A percentile compares a stretch with the other conserved stretches of the same genome.
Evolutionary conservation across 73 alveolate genomes (phyloP).

Genomic region (Paramecium sonneborni): DNA sequence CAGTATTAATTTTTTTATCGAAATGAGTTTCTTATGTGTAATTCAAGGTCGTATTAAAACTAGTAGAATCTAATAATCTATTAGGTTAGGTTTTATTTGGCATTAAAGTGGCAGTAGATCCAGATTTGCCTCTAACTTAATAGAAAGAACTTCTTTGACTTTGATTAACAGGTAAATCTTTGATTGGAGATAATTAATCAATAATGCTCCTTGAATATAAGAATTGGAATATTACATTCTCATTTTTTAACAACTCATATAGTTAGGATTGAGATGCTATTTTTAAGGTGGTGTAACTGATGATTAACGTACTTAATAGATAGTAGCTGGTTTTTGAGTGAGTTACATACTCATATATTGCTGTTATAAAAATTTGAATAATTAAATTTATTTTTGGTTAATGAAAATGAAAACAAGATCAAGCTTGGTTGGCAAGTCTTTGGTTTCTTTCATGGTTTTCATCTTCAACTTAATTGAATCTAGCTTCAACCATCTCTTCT

Average conservation of each 20-base stretch:
- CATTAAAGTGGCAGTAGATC: not conserved
- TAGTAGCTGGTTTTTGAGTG: not conserved
- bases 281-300: not conserved
- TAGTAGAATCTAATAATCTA: slow-evolving; percentile 19
- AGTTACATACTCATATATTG: slow-evolving; percentile 41
- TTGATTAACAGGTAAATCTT: not conserved
- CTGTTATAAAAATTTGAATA: not conserved
- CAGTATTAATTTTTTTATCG: not conserved
- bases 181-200: slow-evolving; percentile 29
- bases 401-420: not conserved
- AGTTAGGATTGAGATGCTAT: not conserved
- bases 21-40: not conserved
- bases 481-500: slow-evolving; percentile 49
- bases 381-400: not conserved
- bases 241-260: slow-evolving; percentile 1
- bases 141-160: slow-evolving; percentile 10
- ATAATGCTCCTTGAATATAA: slow-evolving; percentile 11
- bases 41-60: slow-evolving; percentile 35
- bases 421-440: slow-evolving; percentile 40
- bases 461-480: slow-evolving; percentile 52
- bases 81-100: not conserved
- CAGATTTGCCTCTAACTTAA: slow-evolving; percentile 18
- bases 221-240: not conserved
- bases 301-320: not conserved
- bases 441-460: slow-evolving; percentile 47